Percentiles rank a stretch among this genome's conserved stretches.
Evolutionary conservation across 805 yeast genomes (phyloP).

Genomic region (Cyberlindnera xylosilytica): DNA sequence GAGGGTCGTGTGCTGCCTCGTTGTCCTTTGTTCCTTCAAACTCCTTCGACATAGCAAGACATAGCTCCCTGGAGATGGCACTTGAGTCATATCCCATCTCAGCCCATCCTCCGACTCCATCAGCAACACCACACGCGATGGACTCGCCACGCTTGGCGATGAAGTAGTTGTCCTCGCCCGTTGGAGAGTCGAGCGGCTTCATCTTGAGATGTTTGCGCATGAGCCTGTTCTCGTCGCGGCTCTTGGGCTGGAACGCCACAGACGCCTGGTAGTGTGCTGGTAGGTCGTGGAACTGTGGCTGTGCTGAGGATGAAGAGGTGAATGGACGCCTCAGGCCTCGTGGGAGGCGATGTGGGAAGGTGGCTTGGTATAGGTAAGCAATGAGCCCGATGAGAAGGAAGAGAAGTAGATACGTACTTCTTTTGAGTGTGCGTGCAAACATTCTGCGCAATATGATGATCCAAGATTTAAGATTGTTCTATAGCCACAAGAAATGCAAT

Average conservation of each 20-base stretch:
- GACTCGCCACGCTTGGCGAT: constrained; percentile 32
- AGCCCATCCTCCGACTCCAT: constrained; percentile 98
- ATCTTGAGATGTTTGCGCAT: constrained; percentile 27
- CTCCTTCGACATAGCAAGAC: constrained; percentile 47
- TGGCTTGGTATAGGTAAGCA: constrained; percentile 23
- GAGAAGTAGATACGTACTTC: constrained; percentile 25
- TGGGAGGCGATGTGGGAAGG: constrained; percentile 10
- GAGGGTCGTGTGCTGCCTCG: constrained; percentile 19
- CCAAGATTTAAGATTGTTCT: too few species aligned
- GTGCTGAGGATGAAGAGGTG: constrained; percentile 19
- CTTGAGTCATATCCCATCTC: constrained; percentile 88
- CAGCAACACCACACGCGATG: constrained; percentile 78
- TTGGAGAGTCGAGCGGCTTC: constrained; percentile 46
- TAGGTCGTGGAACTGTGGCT: constrained; percentile 11
- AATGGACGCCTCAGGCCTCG: constrained; percentile 7
- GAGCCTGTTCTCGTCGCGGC: constrained; percentile 50
- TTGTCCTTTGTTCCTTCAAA: constrained; percentile 11
- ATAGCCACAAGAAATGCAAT: too few species aligned
- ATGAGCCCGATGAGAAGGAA: constrained; percentile 15
- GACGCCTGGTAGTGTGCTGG: constrained; percentile 49
- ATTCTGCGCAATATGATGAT: constrained; percentile 5
- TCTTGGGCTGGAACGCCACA: constrained; percentile 74
- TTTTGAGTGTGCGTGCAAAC: constrained; percentile 18
- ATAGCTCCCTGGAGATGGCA: constrained; percentile 79
- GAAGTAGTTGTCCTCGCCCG: constrained; percentile 78